phyloP scores from a whole-genome alignment of 768 basidiomycete species.

The Termitomyces titanicus region DNA sequence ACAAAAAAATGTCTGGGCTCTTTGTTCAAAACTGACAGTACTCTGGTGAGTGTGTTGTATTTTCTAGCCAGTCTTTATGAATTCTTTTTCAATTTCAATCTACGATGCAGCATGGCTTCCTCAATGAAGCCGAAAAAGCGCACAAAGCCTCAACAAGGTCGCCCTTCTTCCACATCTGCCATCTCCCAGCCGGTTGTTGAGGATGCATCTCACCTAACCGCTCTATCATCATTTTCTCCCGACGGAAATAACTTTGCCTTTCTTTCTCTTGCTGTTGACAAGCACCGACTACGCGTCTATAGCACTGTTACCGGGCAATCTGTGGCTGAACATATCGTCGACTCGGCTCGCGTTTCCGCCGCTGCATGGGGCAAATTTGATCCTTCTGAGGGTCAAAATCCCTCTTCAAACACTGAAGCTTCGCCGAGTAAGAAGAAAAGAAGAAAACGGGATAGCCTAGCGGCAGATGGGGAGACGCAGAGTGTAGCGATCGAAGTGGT shows the following conservation, averaged over 20 bases:
- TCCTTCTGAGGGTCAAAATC: conserved; percentile 22
- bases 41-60: conserved; percentile 5
- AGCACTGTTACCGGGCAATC: conserved; percentile 52
- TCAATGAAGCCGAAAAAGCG: conserved; percentile 51
- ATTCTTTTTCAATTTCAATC: not conserved
- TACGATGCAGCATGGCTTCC: conserved; percentile 34
- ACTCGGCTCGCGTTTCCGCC: conserved; percentile 51
- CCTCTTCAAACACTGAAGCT: conserved; percentile 20
- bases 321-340: conserved; percentile 54
- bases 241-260: conserved; percentile 54
- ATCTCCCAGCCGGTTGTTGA: conserved; percentile 55
- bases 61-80: not conserved
- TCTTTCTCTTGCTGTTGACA: conserved; percentile 65
- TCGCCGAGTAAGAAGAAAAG: conserved; percentile 54
- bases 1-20: too few species aligned
- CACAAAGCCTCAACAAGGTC: conserved; percentile 48
- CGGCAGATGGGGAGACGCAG: conserved; percentile 20
- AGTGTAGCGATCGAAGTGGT: conserved; percentile 38
- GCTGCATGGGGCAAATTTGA: conserved; percentile 48
- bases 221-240: conserved; percentile 58
- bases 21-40: not conserved
- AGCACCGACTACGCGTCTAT: conserved; percentile 66
- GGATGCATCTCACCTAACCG: conserved; percentile 37
- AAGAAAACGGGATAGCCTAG: conserved; percentile 36
- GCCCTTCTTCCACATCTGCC: conserved; percentile 49